Base-by-base conservation (phyloP, 176 grass and related monocot species). In the Lolium perenne region DNA sequence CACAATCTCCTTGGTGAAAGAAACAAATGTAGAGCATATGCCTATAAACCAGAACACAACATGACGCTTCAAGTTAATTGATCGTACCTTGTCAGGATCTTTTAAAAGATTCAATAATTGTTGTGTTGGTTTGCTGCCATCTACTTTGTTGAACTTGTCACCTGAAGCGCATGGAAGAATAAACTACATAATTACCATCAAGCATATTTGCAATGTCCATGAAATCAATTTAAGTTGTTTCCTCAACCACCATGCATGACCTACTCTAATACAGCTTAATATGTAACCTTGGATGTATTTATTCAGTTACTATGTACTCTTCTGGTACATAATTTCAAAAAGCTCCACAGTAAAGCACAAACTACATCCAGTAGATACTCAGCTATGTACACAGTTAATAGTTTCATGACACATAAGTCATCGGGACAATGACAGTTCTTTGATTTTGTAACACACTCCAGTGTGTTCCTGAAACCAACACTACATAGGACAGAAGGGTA, bases 151-250 rank as follows among this genome's bases (percentile, higher is more conserved):
- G n/a, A n/a, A n/a, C n/a, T n/a, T n/a, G n/a, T n/a, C n/a, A n/a
- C n/a, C n/a, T 98, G 53, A 56, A 85, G 81, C 58, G 46, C 11
- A 90, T 41, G 4, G 8, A 74, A 17, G 32, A 21, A 60, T 22
- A 84, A 79, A 15, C 4, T n/a, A 85, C 46, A 88, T 74, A 71
- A 77, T 65, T 64, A 70, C 12, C 47, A 76, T 69, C 15, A 88
- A 57, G 17, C 8, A 80, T 53, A 77, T 25, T 41, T 7, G 53
- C 82, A 13, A n/a, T 10, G 78, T 63, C 74, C 35, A 83, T 49
- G 23, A 58, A 81, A 74, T 50, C 38, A 48, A 79, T 62, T 32
- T 2, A 16, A 60, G 53, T 5, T 62, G 2, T 38, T 72, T 69
- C 38, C 25, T 74, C 71, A 74, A 74, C n/a, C 71, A 54, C 43